Evolutionary conservation across 148 eudicot species (phyloP), one percentile per base, ranked within the genome.

Genomic region (Amaranthus palmeri): DNA sequence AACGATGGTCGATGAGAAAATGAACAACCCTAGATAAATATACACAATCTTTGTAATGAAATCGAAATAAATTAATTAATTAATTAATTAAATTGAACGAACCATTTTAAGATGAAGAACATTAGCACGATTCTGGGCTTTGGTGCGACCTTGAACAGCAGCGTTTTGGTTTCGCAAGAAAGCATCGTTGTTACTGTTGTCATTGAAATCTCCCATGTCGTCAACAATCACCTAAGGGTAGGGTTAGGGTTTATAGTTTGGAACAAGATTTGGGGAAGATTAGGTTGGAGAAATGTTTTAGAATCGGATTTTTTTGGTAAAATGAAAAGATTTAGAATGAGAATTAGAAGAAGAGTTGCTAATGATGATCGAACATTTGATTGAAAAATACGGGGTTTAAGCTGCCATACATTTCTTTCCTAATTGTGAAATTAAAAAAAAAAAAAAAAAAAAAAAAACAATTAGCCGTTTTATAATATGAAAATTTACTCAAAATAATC

Each of bases 71-170:
- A 25, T 25, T 25, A 1, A 25, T 25, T 25, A 1, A 25, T 25
- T 25, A 25, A 25, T 25, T 25, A 25, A 25, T 25, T 25, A 25
- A 25, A 25, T 25, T 25, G 36, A 61, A 53, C 49, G n/a, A 42
- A 95, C 97, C 92, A 85, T 69, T 69, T 91, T 95, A 68, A 85
- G 86, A 71, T 91, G 93, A 76, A 88, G 82, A 75, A 95, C 96
- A 81, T 85, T 86, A 4, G 96, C 90, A 36, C 97, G 96, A 65
- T 88, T 91, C 79, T 88, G 93, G 58, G 86, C 88, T 81, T 93
- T 93, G 44, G 90, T 74, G 62, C 97, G 97, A 65, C 86, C 90
- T 76, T 88, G 96, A 67, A 87, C 92, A 71, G 88, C 88, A 60
- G 88, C 81, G 84, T 83, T 84, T 67, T 80, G 86, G 73, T 84